These are phyloP conservation scores for Bertia moriformis DNA, from an alignment of 2,329 filamentous ascomycete species.

Conservation along the genomic window DNA sequence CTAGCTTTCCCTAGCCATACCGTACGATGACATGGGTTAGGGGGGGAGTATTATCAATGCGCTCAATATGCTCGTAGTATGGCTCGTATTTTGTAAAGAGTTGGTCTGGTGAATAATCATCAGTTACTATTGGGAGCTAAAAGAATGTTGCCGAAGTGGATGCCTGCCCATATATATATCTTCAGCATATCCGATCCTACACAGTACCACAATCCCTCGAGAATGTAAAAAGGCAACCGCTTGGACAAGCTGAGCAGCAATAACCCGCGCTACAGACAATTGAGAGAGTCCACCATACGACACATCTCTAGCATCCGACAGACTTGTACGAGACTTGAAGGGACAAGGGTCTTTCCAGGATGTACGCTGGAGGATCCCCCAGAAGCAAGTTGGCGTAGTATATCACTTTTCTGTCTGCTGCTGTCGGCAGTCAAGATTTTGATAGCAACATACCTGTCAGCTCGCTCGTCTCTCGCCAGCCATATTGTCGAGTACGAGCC, in stretches of 20 bases:
- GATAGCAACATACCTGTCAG: slow-evolving; percentile 12
- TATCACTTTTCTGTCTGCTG: slow-evolving; percentile 7
- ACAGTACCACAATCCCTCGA: slow-evolving; percentile 6
- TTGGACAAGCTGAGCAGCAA: slow-evolving; percentile 1
- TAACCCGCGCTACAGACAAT: background rate
- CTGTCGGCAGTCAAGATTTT: slow-evolving; percentile 11
- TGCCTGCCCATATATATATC: no score
- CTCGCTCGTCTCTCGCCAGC: slow-evolving; percentile 16
- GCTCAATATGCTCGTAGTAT: slow-evolving; percentile 1
- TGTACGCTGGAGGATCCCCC: no score
- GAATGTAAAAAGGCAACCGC: slow-evolving; percentile 7
- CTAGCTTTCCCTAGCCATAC: slow-evolving; percentile 12
- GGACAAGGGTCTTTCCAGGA: no score
- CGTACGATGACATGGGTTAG: slow-evolving; percentile 7
- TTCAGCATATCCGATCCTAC: no score
- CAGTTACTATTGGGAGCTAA: background rate
- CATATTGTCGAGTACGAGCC: slow-evolving; percentile 23
- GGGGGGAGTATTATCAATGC: slow-evolving; percentile 9
- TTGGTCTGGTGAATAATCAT: background rate
- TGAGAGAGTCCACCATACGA: background rate
- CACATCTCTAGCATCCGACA: background rate
- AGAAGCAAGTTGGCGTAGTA: slow-evolving; percentile 8
- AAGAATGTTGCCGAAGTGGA: no score
- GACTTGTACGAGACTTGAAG: background rate
- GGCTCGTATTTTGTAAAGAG: background rate